These are phyloP conservation scores for Colletotrichum lini DNA, from an alignment of 2,329 filamentous ascomycete genomes.

Conservation along the genomic window DNA sequence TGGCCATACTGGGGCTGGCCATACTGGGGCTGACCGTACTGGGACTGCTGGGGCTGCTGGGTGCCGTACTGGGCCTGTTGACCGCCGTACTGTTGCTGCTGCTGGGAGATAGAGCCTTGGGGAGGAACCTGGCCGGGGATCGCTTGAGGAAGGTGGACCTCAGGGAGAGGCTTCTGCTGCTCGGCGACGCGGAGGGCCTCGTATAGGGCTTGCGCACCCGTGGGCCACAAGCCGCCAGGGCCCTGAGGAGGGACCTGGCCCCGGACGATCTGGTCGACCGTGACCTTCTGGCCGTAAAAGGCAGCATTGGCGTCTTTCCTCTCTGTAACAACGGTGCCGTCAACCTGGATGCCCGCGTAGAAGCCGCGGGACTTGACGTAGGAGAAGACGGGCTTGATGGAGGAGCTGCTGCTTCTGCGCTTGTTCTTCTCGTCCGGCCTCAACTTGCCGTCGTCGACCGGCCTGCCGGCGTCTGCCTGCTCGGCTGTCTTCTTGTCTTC, in stretches of 20 bases:
- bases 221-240: constrained; percentile 50
- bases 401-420: constrained; percentile 43
- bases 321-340: constrained; percentile 89
- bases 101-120: constrained; percentile 24
- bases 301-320: constrained; percentile 89
- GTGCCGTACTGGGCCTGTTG: constrained; percentile 2
- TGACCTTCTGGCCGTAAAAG: constrained; percentile 80
- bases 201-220: constrained; percentile 49
- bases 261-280: constrained; percentile 62
- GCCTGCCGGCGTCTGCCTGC: constrained; percentile 31
- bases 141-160: constrained; percentile 41
- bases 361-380: constrained; percentile 93
- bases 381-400: constrained; percentile 62
- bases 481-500: constrained; percentile 40
- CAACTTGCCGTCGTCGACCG: constrained; percentile 52
- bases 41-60: constrained; percentile 1
- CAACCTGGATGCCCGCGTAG: constrained; percentile 88
- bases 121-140: constrained; percentile 26
- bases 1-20: constrained; percentile 22
- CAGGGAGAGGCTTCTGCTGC: constrained; percentile 44
- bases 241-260: constrained; percentile 56
- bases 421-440: constrained; percentile 56
- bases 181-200: constrained; percentile 53
- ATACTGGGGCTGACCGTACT: constrained; percentile 16
- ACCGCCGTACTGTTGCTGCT: constrained; percentile 22